Evolutionary conservation across 1,284 basidiomycete species (phyloP), one percentile per base, ranked within the genome.

Genomic region (Schizophyllum amplum): DNA sequence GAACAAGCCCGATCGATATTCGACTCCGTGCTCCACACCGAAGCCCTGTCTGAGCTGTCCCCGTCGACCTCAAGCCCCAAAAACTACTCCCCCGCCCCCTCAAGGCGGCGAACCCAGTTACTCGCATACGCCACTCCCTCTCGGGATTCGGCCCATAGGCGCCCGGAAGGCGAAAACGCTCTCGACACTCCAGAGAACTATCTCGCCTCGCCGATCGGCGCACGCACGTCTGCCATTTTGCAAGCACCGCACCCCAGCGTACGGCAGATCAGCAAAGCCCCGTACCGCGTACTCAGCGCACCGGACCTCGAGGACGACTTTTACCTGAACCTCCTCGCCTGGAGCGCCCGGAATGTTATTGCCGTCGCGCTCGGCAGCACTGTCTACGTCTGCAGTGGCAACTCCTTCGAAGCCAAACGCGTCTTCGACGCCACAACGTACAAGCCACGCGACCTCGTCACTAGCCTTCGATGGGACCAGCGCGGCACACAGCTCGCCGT

Each of bases 231-330:
- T 55, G 80, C 81, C 51, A 77, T 98, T 17, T 81, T 99, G 50
- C 83, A 94, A 60, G 90, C 86, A 55, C 94, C 95, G 0, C 80
- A 90, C 25, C 86, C 91, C 57, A 80, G 87, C 55, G 80, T 92
- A 3, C 82, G 96, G 26, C 86, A 81, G 59, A 87, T 98, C 1
- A 91, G 89, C 73, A 95, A 96, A 69, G 97, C 96, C 0, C 97
- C 97, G 0, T 99, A 96, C 76, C 89, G 98, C 63, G 96, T 99
- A 0, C 82, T 99, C 22, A 96, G 99, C 68, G 97, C 97, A 1
- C 97, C 96, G 0, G 95, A 98, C 61, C 83, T 99, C 5, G 90
- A 91, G 62, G 96, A 99, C 69, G 97, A 99, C 69, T 99, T 98
- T 71, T 99, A 99, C 67, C 86, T 99, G 61, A 99, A 99, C 66